Base-by-base conservation (phyloP, 2,329 filamentous ascomycete genomes). In the Neocucurbitaria cava region DNA sequence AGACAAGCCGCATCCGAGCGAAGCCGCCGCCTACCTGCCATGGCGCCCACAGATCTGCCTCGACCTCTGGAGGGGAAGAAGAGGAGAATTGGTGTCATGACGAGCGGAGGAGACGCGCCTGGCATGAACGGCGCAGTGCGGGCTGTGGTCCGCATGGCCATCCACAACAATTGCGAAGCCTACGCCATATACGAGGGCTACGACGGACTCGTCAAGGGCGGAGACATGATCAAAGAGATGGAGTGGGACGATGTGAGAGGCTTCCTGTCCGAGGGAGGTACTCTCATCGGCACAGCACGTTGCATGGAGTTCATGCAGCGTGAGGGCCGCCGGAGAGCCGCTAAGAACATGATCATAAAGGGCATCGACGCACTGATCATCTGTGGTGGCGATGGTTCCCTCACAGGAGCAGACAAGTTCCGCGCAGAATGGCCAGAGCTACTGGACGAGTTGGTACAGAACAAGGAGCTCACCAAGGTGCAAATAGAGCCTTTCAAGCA, bases 321-420 rank as follows among this genome's bases (percentile, higher is more conserved):
- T 42, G 81, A 88, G 26, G 95, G 95, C 17, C 89, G 95, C 62
- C 78, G 96, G 56, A 85, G 82, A 49, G 95, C 92, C 1, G 95
- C 95, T 54, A 96, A 94, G 83, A 97, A 99, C 81, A 89, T 99
- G 87, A 86, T 99, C 38, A 77, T 92, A 56, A 87, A 91, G 65
- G 95, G 95, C 72, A 98, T 99, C 64, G 92, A 99, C 74, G 95
- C 95, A 49, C 83, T 99, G 67, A 89, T 99, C 69, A 96, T 99
- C 73, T 98, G 94, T 76, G 95, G 95, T 75, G 95, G 95, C 80
- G 95, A 99, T 75, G 95, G 95, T 59, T 71, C 69, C 62, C 84
- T 99, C 70, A 99, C 95, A 10, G 95, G 95, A 72, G 95, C 95
- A 49, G 95, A 99, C 81, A 89, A 87, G 71, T 98, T 99, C 80